phyloP scores from a whole-genome alignment of 192 early-diverging fungal genomes.

The Coemansia aciculifera region DNA sequence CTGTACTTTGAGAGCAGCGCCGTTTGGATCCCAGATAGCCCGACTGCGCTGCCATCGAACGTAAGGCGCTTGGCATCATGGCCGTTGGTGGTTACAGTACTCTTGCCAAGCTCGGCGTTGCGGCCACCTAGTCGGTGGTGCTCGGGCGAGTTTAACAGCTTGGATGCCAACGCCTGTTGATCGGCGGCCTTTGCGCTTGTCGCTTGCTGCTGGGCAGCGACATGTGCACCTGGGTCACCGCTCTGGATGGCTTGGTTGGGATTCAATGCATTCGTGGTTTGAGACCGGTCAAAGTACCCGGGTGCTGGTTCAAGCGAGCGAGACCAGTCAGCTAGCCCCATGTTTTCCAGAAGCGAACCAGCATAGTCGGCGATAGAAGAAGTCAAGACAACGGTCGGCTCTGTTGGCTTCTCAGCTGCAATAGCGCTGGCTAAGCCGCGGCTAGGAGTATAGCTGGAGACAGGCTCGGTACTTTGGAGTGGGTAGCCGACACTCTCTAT shows the following conservation, averaged over 20 bases:
- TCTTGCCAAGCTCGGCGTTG: constrained; percentile 9
- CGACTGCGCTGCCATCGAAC: background rate
- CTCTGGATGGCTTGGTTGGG: background rate
- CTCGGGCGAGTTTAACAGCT: constrained; percentile 30
- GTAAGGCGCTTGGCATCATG: background rate
- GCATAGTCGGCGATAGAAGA: constrained; percentile 39
- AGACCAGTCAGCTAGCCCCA: constrained; percentile 16
- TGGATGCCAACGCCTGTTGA: background rate
- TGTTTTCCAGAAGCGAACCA: constrained; percentile 20
- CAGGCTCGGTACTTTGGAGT: background rate
- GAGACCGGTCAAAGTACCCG: background rate
- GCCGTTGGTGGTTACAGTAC: background rate
- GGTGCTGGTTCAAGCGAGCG: background rate
- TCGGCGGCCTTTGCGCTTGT: background rate
- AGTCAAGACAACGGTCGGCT: constrained; percentile 11
- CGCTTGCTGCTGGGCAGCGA: background rate
- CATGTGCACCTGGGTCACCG: background rate
- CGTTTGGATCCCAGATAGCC: constrained; percentile 22
- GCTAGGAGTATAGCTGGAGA: background rate
- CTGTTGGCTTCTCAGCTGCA: background rate
- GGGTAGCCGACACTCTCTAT: background rate
- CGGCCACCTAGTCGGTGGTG: constrained; percentile 23
- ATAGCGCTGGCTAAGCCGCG: background rate
- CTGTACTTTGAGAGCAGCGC: constrained; percentile 41
- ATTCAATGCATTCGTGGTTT: background rate